Percentiles rank a stretch among this genome's conserved stretches.
These are phyloP conservation scores for Triticum turgidum DNA, from an alignment of 176 grass and related monocot species.

Conservation along the genomic window DNA sequence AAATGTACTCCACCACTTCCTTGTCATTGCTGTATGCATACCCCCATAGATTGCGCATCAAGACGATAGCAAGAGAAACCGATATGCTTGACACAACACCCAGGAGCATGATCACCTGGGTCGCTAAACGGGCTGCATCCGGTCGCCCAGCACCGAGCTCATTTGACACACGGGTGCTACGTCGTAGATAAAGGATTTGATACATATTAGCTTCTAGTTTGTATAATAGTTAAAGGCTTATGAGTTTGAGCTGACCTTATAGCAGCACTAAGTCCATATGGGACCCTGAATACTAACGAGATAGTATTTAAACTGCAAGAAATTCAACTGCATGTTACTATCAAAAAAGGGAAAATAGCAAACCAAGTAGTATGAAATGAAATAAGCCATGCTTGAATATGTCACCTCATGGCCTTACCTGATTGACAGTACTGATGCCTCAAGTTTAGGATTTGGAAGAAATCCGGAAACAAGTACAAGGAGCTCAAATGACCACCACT, in stretches of 20 bases:
- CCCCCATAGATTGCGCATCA: constrained; percentile 57
- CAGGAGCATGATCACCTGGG: constrained; percentile 51
- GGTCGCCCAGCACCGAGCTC: constrained; percentile 72
- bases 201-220: background rate
- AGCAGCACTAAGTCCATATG: constrained; percentile 69
- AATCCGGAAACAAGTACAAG: constrained; percentile 70
- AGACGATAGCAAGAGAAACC: constrained; percentile 37
- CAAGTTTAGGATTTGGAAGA: constrained; percentile 74
- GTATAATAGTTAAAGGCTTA: background rate
- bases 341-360: background rate
- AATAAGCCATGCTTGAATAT: background rate
- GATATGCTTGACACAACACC: constrained; percentile 19
- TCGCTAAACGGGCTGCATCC: constrained; percentile 48
- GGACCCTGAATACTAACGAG: constrained; percentile 52
- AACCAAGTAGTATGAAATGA: background rate
- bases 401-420: constrained; percentile 5
- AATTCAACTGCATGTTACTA: constrained; percentile 1
- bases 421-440: constrained; percentile 72
- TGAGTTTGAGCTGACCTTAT: constrained; percentile 51
- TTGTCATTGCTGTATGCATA: constrained; percentile 66
- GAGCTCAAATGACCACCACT: constrained; percentile 84
- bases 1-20: constrained; percentile 62
- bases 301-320: constrained; percentile 54
- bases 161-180: constrained; percentile 71
- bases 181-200: background rate